Evolutionary conservation across 1,139 yeast genomes (phyloP).

Genomic region (Pichia sp.): DNA sequence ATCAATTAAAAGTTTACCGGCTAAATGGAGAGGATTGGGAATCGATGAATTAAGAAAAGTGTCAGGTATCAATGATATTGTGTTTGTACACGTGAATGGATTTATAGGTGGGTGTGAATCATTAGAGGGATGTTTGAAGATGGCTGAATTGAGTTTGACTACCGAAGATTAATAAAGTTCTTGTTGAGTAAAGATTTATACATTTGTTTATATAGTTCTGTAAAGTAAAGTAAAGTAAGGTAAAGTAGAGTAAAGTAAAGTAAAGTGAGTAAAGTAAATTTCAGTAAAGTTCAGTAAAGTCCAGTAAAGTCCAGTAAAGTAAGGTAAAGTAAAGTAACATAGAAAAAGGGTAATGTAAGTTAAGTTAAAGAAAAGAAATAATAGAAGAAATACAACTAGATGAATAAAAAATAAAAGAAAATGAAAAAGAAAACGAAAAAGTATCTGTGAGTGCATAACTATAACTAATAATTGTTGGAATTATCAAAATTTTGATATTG

Average conservation of each 20-base stretch:
- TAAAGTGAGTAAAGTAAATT: background rate
- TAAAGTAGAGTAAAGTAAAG: background rate
- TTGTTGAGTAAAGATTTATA: background rate
- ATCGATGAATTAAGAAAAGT: slow-evolving; percentile 67
- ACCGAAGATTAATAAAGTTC: background rate
- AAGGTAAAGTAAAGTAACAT: background rate
- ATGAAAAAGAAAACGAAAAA: too few relatives aligned
- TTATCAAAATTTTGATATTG: background rate
- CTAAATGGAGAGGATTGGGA: slow-evolving; percentile 84
- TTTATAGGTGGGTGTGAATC: slow-evolving; percentile 91
- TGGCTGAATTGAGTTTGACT: slow-evolving; percentile 42
- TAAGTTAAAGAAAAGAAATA: too few relatives aligned
- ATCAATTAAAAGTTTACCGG: slow-evolving; percentile 79
- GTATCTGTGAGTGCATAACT: too few relatives aligned
- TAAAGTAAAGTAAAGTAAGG: background rate
- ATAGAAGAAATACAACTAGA: too few relatives aligned
- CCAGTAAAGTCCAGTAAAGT: too few relatives aligned
- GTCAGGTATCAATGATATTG: slow-evolving; percentile 73
- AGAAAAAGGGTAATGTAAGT: too few relatives aligned
- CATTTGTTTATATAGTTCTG: background rate
- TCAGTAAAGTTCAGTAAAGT: background rate
- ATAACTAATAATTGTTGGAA: background rate
- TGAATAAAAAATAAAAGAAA: too few relatives aligned
- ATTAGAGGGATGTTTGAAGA: slow-evolving; percentile 63
- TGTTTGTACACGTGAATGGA: slow-evolving; percentile 92